Evolutionary conservation across 2,329 filamentous ascomycete species (phyloP).

Genomic region (Hirsutella minnesotensis): DNA sequence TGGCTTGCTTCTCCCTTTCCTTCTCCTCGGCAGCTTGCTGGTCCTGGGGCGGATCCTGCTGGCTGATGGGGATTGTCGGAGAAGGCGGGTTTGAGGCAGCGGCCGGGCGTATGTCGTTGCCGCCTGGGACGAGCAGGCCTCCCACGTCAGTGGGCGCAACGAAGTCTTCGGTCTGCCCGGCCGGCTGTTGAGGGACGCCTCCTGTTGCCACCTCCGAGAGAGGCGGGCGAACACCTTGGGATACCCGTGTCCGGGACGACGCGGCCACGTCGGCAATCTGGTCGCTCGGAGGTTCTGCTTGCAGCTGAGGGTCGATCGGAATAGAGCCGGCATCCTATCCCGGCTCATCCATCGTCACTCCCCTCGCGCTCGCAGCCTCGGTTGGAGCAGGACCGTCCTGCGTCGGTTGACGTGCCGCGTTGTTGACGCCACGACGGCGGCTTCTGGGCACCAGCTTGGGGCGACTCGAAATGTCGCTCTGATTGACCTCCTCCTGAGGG

Average conservation of each 20-base stretch:
- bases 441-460: constrained; percentile 1
- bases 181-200: not conserved
- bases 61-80: not conserved
- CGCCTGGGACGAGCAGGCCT: constrained; percentile 4
- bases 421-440: not conserved
- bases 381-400: not conserved
- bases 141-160: constrained; percentile 2
- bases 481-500: not conserved
- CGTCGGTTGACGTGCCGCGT: not conserved
- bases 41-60: not conserved
- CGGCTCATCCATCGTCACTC: not conserved
- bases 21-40: not conserved
- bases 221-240: not conserved
- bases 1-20: not conserved
- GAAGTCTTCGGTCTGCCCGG: not conserved
- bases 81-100: not conserved
- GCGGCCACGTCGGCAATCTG: not conserved
- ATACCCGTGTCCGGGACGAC: not conserved
- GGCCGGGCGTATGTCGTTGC: constrained; percentile 1
- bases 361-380: not conserved
- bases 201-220: not conserved
- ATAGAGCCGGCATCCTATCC: not conserved
- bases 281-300: not conserved
- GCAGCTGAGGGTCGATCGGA: not conserved
- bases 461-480: constrained; percentile 1